Evolutionary conservation across 2,329 filamentous ascomycete species (phyloP).

Genomic region (Hypoxylon sp.): DNA sequence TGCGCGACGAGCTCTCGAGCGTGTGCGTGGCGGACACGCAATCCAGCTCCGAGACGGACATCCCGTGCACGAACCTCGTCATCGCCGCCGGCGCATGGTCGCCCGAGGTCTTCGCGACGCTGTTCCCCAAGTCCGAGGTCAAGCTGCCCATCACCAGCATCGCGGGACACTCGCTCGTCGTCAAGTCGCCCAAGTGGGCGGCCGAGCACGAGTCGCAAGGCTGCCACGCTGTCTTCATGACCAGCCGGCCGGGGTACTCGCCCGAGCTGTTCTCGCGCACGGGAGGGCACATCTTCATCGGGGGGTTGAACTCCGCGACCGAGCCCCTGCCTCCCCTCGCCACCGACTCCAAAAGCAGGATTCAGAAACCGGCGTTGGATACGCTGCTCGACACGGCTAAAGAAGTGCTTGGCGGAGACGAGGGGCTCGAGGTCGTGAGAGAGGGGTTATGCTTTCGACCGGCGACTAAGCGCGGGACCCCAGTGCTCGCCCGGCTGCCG

Average conservation of each 20-base stretch:
- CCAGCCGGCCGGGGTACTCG: slow-evolving; percentile 62
- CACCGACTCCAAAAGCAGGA: slow-evolving; percentile 52
- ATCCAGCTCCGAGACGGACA: slow-evolving; percentile 55
- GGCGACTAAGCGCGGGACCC: slow-evolving; percentile 68
- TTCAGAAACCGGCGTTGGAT: slow-evolving; percentile 57
- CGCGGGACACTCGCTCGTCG: slow-evolving; percentile 76
- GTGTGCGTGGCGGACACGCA: slow-evolving; percentile 59
- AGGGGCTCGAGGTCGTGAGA: slow-evolving; percentile 69
- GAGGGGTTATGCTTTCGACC: slow-evolving; percentile 78
- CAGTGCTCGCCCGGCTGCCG: slow-evolving; percentile 67
- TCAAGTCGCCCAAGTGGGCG: slow-evolving; percentile 66
- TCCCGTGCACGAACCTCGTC: slow-evolving; percentile 72
- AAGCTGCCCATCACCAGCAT: slow-evolving; percentile 67
- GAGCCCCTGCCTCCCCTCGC: slow-evolving; percentile 68
- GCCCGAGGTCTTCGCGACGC: slow-evolving; percentile 65
- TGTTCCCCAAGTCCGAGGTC: slow-evolving; percentile 67
- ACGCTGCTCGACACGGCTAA: slow-evolving; percentile 59
- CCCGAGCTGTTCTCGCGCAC: slow-evolving; percentile 76
- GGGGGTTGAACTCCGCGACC: slow-evolving; percentile 70
- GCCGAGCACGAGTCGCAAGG: slow-evolving; percentile 52
- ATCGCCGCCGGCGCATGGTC: slow-evolving; percentile 79
- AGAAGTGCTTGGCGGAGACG: slow-evolving; percentile 54
- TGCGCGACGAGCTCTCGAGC: slow-evolving; percentile 58
- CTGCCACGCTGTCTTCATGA: slow-evolving; percentile 76
- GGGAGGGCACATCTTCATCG: slow-evolving; percentile 75